Evolutionary conservation across 164 flowering plant genomes (phyloP), one percentile per base, ranked within the genome.

Genomic region (Santalum album): DNA sequence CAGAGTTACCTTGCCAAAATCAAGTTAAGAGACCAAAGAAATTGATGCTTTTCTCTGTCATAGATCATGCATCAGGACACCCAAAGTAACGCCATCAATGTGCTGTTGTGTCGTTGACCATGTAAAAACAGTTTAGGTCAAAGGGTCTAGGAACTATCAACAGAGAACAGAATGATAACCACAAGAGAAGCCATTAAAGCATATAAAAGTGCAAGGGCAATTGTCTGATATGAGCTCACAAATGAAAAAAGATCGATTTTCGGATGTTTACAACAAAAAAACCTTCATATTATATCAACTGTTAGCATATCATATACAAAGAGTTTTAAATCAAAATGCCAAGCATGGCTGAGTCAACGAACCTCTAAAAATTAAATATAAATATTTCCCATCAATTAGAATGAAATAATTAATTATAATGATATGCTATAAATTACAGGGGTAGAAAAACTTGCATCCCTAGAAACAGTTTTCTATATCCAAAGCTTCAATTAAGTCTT

Each of bases 351-450:
- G 25, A 55, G 25, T 21, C 50, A 45, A 44, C 16, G 50, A 44
- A 20, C 25, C n/a, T 25, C 25, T 14, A 26, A 19, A 38, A 55
- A 46, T 15, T 22, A 36, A 18, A 15, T 14, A 43, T 42, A 42
- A 42, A 42, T 38, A 25, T 25, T n/a, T 18, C 54, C 22, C 23
- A 6, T 12, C 20, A 7, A 14, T 43, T 39, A 29, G n/a, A 65
- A 29, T 39, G 44, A 51, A 50, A 51, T 19, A 55, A 26, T 26
- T 27, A 34, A 35, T 15, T 35, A 50, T 12, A 57, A 24, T 23
- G 18, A 51, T 22, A 46, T 29, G 49, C 1, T 14, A 58, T 23
- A 53, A 62, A 57, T 29, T 47, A 66, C 49, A 56, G 25, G 53
- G 43, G 36, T 54, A 35, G 20, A 15, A 26, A 23, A 46, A 56